Conservation (phyloP, 2,329 filamentous ascomycete species). For the Clonostachys rosea region DNA sequence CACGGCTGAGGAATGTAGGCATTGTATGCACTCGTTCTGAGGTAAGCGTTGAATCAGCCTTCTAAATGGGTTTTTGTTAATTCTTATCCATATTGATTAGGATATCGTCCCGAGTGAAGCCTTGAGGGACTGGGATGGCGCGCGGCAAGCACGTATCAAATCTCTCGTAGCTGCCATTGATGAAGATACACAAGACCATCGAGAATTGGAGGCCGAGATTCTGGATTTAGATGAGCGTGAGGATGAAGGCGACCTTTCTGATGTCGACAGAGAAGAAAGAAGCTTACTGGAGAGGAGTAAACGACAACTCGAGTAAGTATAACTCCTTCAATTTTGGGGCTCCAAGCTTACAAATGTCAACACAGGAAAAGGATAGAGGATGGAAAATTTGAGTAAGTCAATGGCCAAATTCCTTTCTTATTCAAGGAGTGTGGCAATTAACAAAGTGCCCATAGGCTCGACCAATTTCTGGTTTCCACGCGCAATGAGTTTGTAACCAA, state of each 20-base stretch:
- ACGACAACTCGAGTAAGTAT: too few species aligned
- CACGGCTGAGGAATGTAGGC: constrained; percentile 29
- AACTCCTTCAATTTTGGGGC: not conserved
- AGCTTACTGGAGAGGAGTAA: too few species aligned
- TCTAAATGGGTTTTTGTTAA: not conserved
- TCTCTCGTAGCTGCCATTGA: constrained; percentile 8
- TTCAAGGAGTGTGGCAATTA: not conserved
- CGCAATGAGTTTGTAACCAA: constrained; percentile 27
- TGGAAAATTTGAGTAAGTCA: not conserved
- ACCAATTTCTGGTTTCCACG: constrained; percentile 24
- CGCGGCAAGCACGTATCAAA: constrained; percentile 8
- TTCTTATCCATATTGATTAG: constrained; percentile 7
- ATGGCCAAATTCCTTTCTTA: too few species aligned
- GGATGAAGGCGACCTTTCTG: too few species aligned
- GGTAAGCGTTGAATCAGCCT: constrained; percentile 13
- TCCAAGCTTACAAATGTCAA: not conserved
- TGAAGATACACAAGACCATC: not conserved
- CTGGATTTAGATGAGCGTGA: not conserved
- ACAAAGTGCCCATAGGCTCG: not conserved
- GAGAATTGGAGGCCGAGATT: not conserved
- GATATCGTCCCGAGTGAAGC: constrained; percentile 24
- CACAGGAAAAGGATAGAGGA: not conserved
- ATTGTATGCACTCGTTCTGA: constrained; percentile 38
- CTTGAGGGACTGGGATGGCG: constrained; percentile 19
- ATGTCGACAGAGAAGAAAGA: too few species aligned